These are phyloP conservation scores for Agapanthus africanus DNA, from an alignment of 106 monocot genomes.

Conservation along the genomic window DNA sequence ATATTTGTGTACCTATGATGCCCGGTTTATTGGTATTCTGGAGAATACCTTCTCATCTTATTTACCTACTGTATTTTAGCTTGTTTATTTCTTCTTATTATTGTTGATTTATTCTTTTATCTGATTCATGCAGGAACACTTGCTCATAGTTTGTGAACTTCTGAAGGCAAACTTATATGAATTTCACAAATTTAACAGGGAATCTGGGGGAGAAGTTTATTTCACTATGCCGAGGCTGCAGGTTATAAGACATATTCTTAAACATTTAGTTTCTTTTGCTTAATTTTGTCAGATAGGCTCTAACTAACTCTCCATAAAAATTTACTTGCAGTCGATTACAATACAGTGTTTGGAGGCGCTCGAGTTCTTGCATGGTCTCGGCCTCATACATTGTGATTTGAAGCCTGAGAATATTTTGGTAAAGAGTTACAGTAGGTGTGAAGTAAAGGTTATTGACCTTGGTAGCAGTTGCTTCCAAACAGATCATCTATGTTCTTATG, in stretches of 20 bases:
- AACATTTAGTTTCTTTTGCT: background rate
- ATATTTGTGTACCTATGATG: background rate
- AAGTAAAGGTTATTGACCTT: conserved; percentile 97
- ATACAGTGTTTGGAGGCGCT: conserved; percentile 97
- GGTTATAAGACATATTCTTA: conserved; percentile 28
- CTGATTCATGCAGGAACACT: conserved; percentile 60
- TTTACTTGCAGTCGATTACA: conserved; percentile 77
- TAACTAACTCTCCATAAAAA: background rate
- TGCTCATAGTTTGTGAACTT: conserved; percentile 97
- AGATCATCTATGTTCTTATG: conserved; percentile 97
- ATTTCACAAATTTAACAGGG: conserved; percentile 98
- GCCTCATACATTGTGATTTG: conserved; percentile 97
- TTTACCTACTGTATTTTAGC: background rate
- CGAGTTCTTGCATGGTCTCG: conserved; percentile 87
- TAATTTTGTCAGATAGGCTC: background rate
- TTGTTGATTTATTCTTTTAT: background rate
- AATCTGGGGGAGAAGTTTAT: conserved; percentile 99
- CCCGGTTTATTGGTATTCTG: background rate
- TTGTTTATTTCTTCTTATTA: background rate
- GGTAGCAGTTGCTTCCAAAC: conserved; percentile 99
- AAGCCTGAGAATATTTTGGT: conserved; percentile 99
- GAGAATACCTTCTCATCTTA: background rate
- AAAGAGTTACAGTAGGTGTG: conserved; percentile 98
- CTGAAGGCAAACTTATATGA: conserved; percentile 99
- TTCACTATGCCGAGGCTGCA: conserved; percentile 99